Base-by-base conservation (phyloP, 768 basidiomycete species). In the Brasilioporus rufonigricans region DNA sequence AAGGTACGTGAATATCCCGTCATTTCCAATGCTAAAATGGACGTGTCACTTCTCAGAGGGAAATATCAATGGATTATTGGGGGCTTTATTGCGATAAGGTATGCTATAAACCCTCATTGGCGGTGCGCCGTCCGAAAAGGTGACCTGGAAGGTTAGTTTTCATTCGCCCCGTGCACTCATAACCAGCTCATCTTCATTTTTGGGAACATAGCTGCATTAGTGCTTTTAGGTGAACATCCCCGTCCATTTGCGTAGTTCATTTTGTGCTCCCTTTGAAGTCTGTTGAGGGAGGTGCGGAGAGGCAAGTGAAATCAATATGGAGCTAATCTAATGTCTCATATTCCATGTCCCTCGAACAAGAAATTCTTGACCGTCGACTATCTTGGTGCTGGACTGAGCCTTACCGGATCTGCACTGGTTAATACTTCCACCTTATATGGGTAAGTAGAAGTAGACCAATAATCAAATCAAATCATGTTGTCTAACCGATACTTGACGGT, bases 371-470 rank as follows among this genome's bases (percentile, higher is more conserved):
- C 19, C 11, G 5, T 51, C 16, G 50, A 51, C 32, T 51, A 51
- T 11, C 21, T 51, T 33, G 41, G 50, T 4, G 32, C 32, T 24
- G 31, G 21, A 12, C n/a, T 51, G 40, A 19, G 32, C 7, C 36
- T 43, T 4, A 18, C 23, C 19, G 41, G 50, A 7, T 44, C 50
- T 4, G 32, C 32, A n/a, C 13, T 51, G 6, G 4, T 51, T 16
- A n/a, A 33, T 51, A 43, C 41, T 51, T 32, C 41, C 50, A 4
- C 40, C n/a, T 51, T 9, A 44, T 44, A 32, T 51, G 41, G 50
- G 50, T 51, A 19, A 50, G 49, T 16, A 21, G 35, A n/a, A 36
- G 27, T 29, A 19, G 36, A 23, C 19, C 14, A 4, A 18, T 3
- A 11, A 6, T 16, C 2, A 38, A 26, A 26, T 24, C 2, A 31